Base-by-base conservation (phyloP, 129 eudicot species). In the Rutidosis leptorrhynchoides region DNA sequence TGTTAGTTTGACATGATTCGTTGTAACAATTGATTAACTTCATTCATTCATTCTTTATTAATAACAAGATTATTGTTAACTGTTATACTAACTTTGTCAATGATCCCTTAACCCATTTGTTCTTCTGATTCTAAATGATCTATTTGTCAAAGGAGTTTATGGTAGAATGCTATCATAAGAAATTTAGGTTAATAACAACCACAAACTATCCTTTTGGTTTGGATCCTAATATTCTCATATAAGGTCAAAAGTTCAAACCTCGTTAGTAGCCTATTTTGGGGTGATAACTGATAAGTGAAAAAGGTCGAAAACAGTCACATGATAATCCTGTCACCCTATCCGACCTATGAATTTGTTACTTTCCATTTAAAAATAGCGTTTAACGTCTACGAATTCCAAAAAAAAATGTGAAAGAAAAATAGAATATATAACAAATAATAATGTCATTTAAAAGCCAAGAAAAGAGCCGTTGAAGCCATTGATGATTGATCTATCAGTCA, bases 11-110 rank as follows among this genome's bases (percentile, higher is more conserved):
- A 63, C 81, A 33, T 27, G 30, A 64, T 65, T 54, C 11, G 12
- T 64, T 63, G 67, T 63, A 43, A 63, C 55, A 17, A 33, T 43
- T 4, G 62, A 57, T 23, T 45, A 27, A 20, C 49, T 71, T 65
- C 48, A n/a, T 71, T 56, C 57, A 16, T 56, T 70, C 77, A 7
- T 67, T 58, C 30, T 12, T 69, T 77, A 22, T 64, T 55, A 70
- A 1, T 42, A 77, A 77, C 53, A 4, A 25, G 32, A 21, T 54
- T 25, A 20, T 27, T 64, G 19, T 56, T 42, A 65, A 56, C 37
- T 0, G 16, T 1, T 46, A 15, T 12, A n/a, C 6, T 15, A 94
- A 35, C 10, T 35, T 35, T 15, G 17, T 49, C 55, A 49, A n/a
- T 49, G 0, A 49, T 43, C 17, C 51, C 15, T 43, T 43, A 2